phyloP scores from a whole-genome alignment of 768 basidiomycete species.

The Trametopsis cervina region DNA sequence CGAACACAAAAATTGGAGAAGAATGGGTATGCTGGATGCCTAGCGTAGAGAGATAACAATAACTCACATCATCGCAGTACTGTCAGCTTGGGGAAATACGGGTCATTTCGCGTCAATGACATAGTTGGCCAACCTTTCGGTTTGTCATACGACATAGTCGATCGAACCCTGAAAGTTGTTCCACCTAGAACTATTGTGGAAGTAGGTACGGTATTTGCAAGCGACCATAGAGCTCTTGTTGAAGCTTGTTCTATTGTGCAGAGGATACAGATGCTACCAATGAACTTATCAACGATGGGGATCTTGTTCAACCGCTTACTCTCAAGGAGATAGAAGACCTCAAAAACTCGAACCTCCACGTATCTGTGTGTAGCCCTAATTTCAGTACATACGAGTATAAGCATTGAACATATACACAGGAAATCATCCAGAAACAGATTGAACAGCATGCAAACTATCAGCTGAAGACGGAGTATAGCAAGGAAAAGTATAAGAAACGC shows the following conservation, averaged over 20 bases:
- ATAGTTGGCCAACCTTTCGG: conserved; percentile 84
- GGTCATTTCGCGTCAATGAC: conserved; percentile 71
- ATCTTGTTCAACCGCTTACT: conserved; percentile 78
- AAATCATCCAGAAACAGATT: conserved; percentile 93
- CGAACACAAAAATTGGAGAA: conserved; percentile 67
- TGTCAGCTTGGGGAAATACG: conserved; percentile 77
- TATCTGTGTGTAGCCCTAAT: conserved; percentile 42
- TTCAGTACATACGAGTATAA: background rate
- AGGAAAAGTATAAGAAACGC: conserved; percentile 95
- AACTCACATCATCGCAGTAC: conserved; percentile 37
- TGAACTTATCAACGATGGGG: conserved; percentile 86
- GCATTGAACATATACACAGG: conserved; percentile 37
- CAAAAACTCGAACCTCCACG: conserved; percentile 77
- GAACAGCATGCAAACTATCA: conserved; percentile 88
- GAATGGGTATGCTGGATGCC: conserved; percentile 49
- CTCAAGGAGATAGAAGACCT: conserved; percentile 77
- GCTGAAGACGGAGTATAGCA: conserved; percentile 96
- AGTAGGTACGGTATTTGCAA: conserved; percentile 59
- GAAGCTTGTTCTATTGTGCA: conserved; percentile 24
- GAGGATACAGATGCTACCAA: conserved; percentile 98
- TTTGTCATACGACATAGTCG: conserved; percentile 78
- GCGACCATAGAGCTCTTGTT: too few species aligned
- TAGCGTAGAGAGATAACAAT: background rate
- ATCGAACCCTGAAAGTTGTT: conserved; percentile 58
- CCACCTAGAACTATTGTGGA: conserved; percentile 66